These are phyloP conservation scores for Pseudogymnoascus pannorum DNA, from an alignment of 2,329 filamentous ascomycete species.

Conservation along the genomic window DNA sequence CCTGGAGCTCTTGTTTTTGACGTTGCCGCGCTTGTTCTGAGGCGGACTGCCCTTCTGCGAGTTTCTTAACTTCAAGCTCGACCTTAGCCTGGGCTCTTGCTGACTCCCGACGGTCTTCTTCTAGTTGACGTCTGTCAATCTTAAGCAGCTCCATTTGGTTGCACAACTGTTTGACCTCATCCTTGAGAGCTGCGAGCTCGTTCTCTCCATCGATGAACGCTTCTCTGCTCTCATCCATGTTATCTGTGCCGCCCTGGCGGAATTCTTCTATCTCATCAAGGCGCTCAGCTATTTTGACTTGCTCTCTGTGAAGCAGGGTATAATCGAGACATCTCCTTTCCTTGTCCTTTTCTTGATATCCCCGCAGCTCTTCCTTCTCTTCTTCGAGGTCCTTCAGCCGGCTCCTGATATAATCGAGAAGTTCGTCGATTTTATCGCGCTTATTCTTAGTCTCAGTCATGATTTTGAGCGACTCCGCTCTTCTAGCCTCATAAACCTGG, in stretches of 20 bases:
- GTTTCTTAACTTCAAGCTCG: conserved; percentile 74
- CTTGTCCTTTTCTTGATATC: conserved; percentile 89
- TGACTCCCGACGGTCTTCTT: conserved; percentile 79
- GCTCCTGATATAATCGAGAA: conserved; percentile 86
- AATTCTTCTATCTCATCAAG: conserved; percentile 78
- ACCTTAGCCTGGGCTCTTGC: conserved; percentile 75
- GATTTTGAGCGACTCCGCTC: conserved; percentile 88
- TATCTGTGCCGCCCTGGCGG: conserved; percentile 74
- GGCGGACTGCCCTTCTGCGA: conserved; percentile 75
- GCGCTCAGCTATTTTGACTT: conserved; percentile 67
- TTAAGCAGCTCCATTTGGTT: conserved; percentile 78
- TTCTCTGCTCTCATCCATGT: conserved; percentile 72
- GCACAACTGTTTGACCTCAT: conserved; percentile 69
- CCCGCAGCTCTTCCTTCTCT: conserved; percentile 91
- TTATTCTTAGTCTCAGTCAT: conserved; percentile 97
- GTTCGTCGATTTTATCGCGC: conserved; percentile 85
- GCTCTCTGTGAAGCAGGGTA: conserved; percentile 85
- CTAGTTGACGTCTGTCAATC: conserved; percentile 78
- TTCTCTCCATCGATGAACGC: conserved; percentile 73
- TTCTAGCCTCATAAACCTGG: conserved; percentile 88
- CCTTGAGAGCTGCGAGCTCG: conserved; percentile 67
- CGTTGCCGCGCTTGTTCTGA: conserved; percentile 65
- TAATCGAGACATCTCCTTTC: conserved; percentile 91
- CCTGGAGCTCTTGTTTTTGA: conserved; percentile 63
- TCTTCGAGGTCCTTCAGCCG: conserved; percentile 85